Percentiles rank a stretch among this genome's conserved stretches.
Conservation (phyloP, 148 eudicot species). For the Heliosperma pusillum region DNA sequence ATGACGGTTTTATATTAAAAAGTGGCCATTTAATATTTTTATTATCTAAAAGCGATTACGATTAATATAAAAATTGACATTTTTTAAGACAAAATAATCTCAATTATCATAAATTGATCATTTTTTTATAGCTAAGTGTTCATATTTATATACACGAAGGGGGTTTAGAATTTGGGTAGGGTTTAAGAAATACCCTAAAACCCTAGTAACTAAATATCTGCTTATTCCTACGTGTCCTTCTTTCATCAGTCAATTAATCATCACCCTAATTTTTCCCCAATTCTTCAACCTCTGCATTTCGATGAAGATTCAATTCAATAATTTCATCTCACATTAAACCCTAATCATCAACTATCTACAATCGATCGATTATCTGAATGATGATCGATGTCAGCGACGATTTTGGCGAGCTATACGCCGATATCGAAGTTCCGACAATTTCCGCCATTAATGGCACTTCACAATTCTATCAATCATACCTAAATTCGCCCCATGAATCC, state of each 20-base stretch:
- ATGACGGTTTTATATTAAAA: no score
- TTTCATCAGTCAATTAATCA: background rate
- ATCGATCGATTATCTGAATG: background rate
- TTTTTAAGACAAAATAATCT: no score
- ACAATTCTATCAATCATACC: background rate
- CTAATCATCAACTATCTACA: background rate
- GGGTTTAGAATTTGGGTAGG: background rate
- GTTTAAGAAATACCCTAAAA: constrained; percentile 6
- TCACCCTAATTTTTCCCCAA: background rate
- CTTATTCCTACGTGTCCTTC: background rate
- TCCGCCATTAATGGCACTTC: constrained; percentile 9
- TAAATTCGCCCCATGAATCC: background rate
- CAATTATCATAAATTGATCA: no score
- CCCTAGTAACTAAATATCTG: background rate
- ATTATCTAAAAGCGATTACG: no score
- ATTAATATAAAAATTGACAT: no score
- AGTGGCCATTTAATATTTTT: no score
- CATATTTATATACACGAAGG: no score
- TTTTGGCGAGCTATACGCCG: constrained; percentile 33
- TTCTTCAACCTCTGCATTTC: background rate
- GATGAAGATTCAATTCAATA: background rate
- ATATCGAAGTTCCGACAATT: constrained; percentile 11
- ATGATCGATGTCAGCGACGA: constrained; percentile 24
- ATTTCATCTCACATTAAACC: background rate
- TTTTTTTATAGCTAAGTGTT: no score